Conservation (phyloP, 306 rosid species). For the Rosa rugosa region DNA sequence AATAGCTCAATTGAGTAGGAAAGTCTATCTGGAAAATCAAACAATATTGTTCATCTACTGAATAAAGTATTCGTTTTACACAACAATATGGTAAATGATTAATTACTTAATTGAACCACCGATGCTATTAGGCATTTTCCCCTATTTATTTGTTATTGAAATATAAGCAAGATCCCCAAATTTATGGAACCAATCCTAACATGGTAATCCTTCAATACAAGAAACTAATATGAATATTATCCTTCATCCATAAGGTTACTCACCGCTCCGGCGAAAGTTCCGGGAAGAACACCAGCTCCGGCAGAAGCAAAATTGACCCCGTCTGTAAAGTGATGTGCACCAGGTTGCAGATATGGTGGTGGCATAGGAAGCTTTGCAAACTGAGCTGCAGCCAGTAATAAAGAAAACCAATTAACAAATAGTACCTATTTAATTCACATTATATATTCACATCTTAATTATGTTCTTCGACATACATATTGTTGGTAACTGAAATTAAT, state of each 20-base stretch:
- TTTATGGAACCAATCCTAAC: background rate
- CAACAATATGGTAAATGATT: background rate
- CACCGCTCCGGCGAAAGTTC: background rate
- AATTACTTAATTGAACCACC: background rate
- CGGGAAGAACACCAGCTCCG: slow-evolving; percentile 53
- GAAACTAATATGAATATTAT: background rate
- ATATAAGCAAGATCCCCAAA: background rate
- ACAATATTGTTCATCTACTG: background rate
- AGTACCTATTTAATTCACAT: background rate
- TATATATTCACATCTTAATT: background rate
- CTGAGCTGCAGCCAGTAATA: slow-evolving; percentile 42
- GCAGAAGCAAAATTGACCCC: slow-evolving; percentile 72
- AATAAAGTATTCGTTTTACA: background rate
- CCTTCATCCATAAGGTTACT: background rate
- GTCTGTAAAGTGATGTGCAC: slow-evolving; percentile 24
- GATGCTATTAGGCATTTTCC: background rate
- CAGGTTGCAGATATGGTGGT: slow-evolving; percentile 49
- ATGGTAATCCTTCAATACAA: background rate
- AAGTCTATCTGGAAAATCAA: background rate
- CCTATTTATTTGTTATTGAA: background rate
- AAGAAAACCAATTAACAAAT: background rate
- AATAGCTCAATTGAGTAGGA: slow-evolving; percentile 1
- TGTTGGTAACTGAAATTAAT: background rate
- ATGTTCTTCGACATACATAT: background rate
- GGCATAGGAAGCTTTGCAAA: slow-evolving; percentile 49